Conservation (phyloP, 2,329 filamentous ascomycete genomes). For the Akanthomyces uredinophilus region DNA sequence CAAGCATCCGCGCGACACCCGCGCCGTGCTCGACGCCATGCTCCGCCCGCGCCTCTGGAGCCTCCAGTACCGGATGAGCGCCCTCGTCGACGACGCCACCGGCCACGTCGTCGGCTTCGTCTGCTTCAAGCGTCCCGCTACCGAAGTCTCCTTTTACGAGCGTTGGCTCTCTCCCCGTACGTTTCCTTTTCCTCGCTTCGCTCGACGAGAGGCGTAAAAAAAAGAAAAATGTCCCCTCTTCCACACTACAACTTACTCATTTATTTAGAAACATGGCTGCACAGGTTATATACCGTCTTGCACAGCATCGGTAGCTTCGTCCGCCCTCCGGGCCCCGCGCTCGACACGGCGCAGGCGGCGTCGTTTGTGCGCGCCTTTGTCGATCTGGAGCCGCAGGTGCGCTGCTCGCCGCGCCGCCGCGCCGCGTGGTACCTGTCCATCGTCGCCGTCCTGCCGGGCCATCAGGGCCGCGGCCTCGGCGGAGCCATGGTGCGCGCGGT, state of each 20-base stretch:
- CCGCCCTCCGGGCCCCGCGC: slow-evolving; percentile 22
- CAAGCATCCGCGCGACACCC: slow-evolving; percentile 13
- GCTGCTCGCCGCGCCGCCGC: slow-evolving; percentile 25
- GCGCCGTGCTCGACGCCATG: slow-evolving; percentile 21
- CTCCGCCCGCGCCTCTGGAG: slow-evolving; percentile 31
- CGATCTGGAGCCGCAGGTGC: slow-evolving; percentile 22
- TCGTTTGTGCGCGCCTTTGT: slow-evolving; percentile 25
- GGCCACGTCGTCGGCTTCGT: slow-evolving; percentile 26
- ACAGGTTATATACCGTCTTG: slow-evolving; percentile 21
- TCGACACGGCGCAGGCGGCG: slow-evolving; percentile 20
- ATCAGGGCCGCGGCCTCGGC: slow-evolving; percentile 30
- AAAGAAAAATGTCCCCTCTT: too few species aligned
- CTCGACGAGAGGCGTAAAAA: not conserved
- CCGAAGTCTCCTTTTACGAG: slow-evolving; percentile 24
- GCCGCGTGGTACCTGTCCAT: slow-evolving; percentile 33
- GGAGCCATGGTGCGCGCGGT: slow-evolving; percentile 26
- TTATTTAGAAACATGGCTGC: slow-evolving; percentile 24
- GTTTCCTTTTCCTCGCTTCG: not conserved
- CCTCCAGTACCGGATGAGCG: slow-evolving; percentile 26
- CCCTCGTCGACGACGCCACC: slow-evolving; percentile 20
- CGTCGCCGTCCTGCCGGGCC: slow-evolving; percentile 27
- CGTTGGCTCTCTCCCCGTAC: slow-evolving; percentile 26
- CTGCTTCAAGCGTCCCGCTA: slow-evolving; percentile 30
- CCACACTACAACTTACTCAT: not conserved
- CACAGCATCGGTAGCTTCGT: slow-evolving; percentile 21